Evolutionary conservation across 139 green algal species (phyloP), one percentile per base, ranked within the genome.

Genomic region (Auxenochlorella pyrenoidosa): DNA sequence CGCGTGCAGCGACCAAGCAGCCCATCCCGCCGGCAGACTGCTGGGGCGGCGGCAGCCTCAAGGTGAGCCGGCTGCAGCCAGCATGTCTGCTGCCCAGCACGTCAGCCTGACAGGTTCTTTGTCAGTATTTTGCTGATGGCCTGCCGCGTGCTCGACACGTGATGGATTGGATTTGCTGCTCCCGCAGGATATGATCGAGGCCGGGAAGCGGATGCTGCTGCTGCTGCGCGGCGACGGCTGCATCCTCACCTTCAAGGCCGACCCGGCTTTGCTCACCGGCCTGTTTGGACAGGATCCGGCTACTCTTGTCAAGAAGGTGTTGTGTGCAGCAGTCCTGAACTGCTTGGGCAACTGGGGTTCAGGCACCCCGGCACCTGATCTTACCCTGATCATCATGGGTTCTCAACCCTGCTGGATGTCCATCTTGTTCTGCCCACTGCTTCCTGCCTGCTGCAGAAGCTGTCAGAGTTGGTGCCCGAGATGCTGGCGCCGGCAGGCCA

Each of bases 221-320:
- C 79, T 84, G 79, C 34, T 84, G 54, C 79, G 58, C 34, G 38
- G 34, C 21, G 79, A 84, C 79, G 79, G 79, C 79, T 6, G 26
- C 4, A 51, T 84, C 24, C 41, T 84, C 10, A 60, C 79, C 36
- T 72, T 73, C 79, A 72, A 84, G 36, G 36, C 54, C 10, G 79
- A 84, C 79, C 36, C 79, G 12, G 58, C 79, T 0, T 54, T 72
- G 34, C 34, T 72, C 24, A 28, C 54, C 3, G 54, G 51, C 5
- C n/a, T 71, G 54, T 84, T 84, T 72, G 79, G 79, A 0, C 79
- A 84, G 79, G 79, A 79, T 19, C 44, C 73, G 10, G 26, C 41
- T 0, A 30, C 41, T 26, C 73, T 79, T 26, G 44, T 24, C 8
- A 79, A 79, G 73, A 79, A 79, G 73, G 73, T 60, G 41, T 13